Evolutionary conservation across 2,329 filamentous ascomycete genomes (phyloP).

Genomic region (Tolypocladium amazonense): DNA sequence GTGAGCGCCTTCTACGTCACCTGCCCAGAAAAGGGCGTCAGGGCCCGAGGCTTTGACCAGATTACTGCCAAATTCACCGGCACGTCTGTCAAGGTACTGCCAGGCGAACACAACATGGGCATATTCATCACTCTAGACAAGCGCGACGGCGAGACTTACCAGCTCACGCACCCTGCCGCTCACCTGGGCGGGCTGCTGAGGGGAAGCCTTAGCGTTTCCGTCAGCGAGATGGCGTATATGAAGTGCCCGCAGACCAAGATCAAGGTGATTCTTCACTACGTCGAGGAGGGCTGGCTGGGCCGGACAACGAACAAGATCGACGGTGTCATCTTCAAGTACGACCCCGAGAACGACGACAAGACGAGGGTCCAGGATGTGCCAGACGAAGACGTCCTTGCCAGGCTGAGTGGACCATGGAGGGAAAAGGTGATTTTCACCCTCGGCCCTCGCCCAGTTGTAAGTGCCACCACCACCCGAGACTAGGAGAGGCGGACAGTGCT

Average conservation of each 20-base stretch:
- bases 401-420: conserved; percentile 81
- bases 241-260: conserved; percentile 83
- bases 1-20: conserved; percentile 93
- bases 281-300: conserved; percentile 91
- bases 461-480: conserved; percentile 16
- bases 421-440: conserved; percentile 53
- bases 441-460: conserved; percentile 50
- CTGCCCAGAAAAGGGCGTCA: conserved; percentile 83
- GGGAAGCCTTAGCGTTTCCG: conserved; percentile 79
- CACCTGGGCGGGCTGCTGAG: conserved; percentile 81
- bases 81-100: conserved; percentile 82
- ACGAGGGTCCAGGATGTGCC: conserved; percentile 75
- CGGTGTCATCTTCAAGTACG: conserved; percentile 83
- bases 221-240: conserved; percentile 81
- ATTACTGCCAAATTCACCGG: conserved; percentile 96
- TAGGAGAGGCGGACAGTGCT: not conserved
- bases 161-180: conserved; percentile 88
- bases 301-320: conserved; percentile 85
- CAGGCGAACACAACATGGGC: conserved; percentile 87
- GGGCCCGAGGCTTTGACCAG: conserved; percentile 86
- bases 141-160: conserved; percentile 80
- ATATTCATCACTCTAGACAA: conserved; percentile 86
- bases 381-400: conserved; percentile 70
- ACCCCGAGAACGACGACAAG: conserved; percentile 75
- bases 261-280: conserved; percentile 86